phyloP scores from a whole-genome alignment of 768 basidiomycete species.

The Postia placenta region DNA sequence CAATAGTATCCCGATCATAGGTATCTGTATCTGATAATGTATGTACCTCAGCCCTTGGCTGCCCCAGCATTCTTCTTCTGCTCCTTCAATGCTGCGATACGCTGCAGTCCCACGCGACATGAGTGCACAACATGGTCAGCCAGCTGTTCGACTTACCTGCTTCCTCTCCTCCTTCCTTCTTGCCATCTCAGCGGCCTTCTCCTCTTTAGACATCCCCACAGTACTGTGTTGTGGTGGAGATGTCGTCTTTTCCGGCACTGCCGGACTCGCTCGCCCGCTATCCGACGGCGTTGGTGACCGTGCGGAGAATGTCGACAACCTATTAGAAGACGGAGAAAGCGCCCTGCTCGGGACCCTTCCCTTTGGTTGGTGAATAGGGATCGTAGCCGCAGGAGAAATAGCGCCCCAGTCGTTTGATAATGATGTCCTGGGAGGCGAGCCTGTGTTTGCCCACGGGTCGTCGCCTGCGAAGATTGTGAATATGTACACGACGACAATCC shows the following conservation, averaged over 20 bases:
- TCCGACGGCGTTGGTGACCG: constrained; percentile 19
- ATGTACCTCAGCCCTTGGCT: constrained; percentile 20
- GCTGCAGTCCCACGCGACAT: constrained; percentile 30
- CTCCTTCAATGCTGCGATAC: constrained; percentile 75
- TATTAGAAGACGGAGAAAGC: not conserved
- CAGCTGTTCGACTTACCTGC: constrained; percentile 47
- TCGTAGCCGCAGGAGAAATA: not conserved
- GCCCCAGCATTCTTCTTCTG: constrained; percentile 54
- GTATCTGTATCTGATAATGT: constrained; percentile 2
- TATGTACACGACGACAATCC: not conserved
- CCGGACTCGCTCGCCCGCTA: constrained; percentile 8
- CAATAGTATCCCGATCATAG: constrained; percentile 7
- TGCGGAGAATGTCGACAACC: not conserved
- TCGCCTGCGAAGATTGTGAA: not conserved
- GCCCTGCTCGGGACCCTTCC: not conserved
- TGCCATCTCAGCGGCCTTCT: constrained; percentile 91
- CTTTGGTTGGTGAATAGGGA: constrained; percentile 1
- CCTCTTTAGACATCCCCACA: constrained; percentile 71
- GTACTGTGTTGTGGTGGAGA: constrained; percentile 27
- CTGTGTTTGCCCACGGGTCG: not conserved
- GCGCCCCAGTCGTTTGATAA: not conserved
- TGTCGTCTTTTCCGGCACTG: constrained; percentile 13
- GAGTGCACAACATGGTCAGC: not conserved
- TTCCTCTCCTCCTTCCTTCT: constrained; percentile 88
- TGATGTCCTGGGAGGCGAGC: not conserved